phyloP scores from a whole-genome alignment of 2,329 filamentous ascomycete genomes.

The Aurifilum marmelostoma region DNA sequence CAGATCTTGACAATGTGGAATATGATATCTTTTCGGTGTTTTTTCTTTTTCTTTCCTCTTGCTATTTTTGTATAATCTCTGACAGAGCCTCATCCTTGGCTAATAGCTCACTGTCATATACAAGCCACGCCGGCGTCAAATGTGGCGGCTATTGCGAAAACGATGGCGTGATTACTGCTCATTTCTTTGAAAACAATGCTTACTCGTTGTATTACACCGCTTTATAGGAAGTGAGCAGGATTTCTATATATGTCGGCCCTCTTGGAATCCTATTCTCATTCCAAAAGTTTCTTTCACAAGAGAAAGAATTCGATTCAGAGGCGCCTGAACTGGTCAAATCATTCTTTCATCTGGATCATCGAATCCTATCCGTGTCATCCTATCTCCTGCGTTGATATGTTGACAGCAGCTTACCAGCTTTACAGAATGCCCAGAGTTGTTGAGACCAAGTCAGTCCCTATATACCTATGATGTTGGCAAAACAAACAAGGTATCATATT shows the following conservation, averaged over 20 bases:
- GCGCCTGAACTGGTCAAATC: not conserved
- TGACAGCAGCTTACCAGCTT: no score
- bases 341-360: not conserved
- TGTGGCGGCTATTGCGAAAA: conserved; percentile 1
- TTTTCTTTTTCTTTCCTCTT: not conserved
- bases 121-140: not conserved
- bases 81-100: not conserved
- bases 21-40: no score
- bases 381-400: not conserved
- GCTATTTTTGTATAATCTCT: not conserved
- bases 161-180: conserved; percentile 3
- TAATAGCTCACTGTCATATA: not conserved
- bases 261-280: not conserved
- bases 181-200: no score
- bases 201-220: no score
- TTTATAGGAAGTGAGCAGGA: no score
- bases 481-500: not conserved
- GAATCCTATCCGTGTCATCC: not conserved
- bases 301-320: not conserved
- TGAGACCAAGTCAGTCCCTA: not conserved
- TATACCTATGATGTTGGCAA: not conserved
- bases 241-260: not conserved
- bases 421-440: no score
- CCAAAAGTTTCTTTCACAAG: not conserved
- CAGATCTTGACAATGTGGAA: not conserved